phyloP scores from a whole-genome alignment of 306 rosid genomes.

The Dryas alaskensis region DNA sequence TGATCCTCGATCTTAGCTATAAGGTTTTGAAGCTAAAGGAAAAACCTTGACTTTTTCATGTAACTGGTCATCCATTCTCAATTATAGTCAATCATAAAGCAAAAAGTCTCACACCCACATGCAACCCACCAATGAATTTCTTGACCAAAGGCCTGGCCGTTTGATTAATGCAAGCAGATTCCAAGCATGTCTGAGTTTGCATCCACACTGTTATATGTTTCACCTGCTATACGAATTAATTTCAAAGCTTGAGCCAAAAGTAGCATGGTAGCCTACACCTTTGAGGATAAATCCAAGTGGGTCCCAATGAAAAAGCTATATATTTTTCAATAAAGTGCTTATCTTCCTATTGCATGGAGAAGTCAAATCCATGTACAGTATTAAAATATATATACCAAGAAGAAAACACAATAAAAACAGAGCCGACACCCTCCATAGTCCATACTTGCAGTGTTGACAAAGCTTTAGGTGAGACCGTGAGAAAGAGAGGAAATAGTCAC shows the following conservation, averaged over 20 bases:
- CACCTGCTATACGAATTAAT: conserved; percentile 41
- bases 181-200: background rate
- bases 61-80: conserved; percentile 24
- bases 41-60: conserved; percentile 26
- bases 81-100: conserved; percentile 35
- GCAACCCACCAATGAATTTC: conserved; percentile 42
- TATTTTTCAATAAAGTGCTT: background rate
- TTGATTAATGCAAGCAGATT: conserved; percentile 28
- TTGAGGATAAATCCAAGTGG: conserved; percentile 27
- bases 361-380: conserved; percentile 32
- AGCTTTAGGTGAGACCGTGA: conserved; percentile 20
- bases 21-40: background rate
- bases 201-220: conserved; percentile 16
- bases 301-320: conserved; percentile 27
- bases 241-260: conserved; percentile 37
- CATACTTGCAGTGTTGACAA: conserved; percentile 50
- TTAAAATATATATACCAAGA: background rate
- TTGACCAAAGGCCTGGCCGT: conserved; percentile 20
- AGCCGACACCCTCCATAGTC: conserved; percentile 45
- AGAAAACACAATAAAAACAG: conserved; percentile 28
- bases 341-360: background rate
- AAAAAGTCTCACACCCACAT: conserved; percentile 53
- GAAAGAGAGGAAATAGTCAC: conserved; percentile 28
- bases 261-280: conserved; percentile 12
- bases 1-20: background rate